Evolutionary conservation across 2,329 filamentous ascomycete genomes (phyloP).

Genomic region (Aspergillus novoparasiticus): DNA sequence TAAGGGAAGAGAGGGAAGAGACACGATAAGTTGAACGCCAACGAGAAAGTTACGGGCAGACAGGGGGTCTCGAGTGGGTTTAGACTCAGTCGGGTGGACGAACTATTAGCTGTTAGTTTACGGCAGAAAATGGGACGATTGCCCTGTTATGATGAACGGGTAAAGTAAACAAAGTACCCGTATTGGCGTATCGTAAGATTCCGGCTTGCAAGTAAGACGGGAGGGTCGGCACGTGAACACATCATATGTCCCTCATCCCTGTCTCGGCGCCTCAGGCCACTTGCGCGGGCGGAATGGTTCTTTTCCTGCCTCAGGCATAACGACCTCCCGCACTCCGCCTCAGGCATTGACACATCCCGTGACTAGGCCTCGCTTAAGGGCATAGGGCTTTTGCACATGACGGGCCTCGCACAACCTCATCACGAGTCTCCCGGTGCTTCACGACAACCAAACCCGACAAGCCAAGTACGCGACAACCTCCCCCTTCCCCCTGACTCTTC

Average conservation of each 20-base stretch:
- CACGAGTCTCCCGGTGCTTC: slow-evolving; percentile 39
- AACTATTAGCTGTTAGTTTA: slow-evolving; percentile 23
- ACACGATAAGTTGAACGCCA: slow-evolving; percentile 8
- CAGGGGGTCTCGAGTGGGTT: slow-evolving; percentile 13
- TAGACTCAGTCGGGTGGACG: slow-evolving; percentile 13
- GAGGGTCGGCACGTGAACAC: slow-evolving; percentile 16
- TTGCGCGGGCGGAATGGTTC: neutral
- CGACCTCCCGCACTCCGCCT: slow-evolving; percentile 1
- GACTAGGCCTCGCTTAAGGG: slow-evolving; percentile 40
- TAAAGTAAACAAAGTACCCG: slow-evolving; percentile 23
- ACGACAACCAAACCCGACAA: slow-evolving; percentile 44
- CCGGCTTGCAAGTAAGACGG: slow-evolving; percentile 19
- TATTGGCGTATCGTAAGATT: slow-evolving; percentile 26
- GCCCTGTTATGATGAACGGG: neutral
- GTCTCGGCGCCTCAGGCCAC: neutral
- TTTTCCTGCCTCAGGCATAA: slow-evolving; percentile 18
- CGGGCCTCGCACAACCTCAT: slow-evolving; percentile 40
- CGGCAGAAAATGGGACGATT: slow-evolving; percentile 7
- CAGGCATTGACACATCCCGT: slow-evolving; percentile 24
- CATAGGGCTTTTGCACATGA: slow-evolving; percentile 19
- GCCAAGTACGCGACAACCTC: slow-evolving; percentile 40
- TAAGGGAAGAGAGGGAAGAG: slow-evolving; percentile 14
- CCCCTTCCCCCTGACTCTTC: slow-evolving; percentile 24
- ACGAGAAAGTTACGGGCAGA: slow-evolving; percentile 30
- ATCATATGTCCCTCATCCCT: slow-evolving; percentile 2